Base-by-base conservation (phyloP, 2,329 filamentous ascomycete genomes). In the Arthrobotrys conoides region DNA sequence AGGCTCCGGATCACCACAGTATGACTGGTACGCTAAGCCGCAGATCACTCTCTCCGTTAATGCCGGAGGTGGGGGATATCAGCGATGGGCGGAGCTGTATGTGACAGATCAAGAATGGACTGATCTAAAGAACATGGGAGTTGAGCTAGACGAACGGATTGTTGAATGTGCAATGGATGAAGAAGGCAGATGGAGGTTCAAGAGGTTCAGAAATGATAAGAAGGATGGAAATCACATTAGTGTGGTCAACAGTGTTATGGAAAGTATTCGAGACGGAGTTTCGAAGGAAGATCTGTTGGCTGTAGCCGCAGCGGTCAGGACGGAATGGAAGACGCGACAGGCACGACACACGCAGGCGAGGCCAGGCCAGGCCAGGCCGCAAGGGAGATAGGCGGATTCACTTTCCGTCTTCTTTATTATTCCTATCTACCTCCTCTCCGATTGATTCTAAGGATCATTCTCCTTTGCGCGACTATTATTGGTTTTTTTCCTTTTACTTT, bases 171-270 rank as follows among this genome's bases (percentile, higher is more conserved):
- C 90, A 83, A 90, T 93, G 85, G 93, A 97, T 83, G 87, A 89
- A 0, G 84, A 90, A 72, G 89, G 89, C 18, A 87, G 91, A 22
- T 99, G 96, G 96, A 90, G 94, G 73, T 93, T 93, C 84, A 91
- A 96, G 81, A 90, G 94, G 33, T 95, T 97, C 84, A 89, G 96
- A 66, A 94, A 98, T 82, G 96, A 99, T 85, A 99, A 99, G 86
- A 87, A 87, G 30, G 92, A 97, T 81, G 94, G 93, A 0, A 99
- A 99, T 83, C 94, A 98, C 84, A 91, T 92, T 76, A 90, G 87
- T 18, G 95, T 93, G 0, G 93, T 97, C 0, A 87, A 90, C 27
- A 96, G 92, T 83, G 96, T 99, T 3, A 88, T 97, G 76, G 91
- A 95, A 80, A 97, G 93, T 84, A 98, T 99, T 81, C 88, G 90